These are phyloP conservation scores for Inga leiocalycina DNA, from an alignment of 306 rosid species.

Conservation along the genomic window DNA sequence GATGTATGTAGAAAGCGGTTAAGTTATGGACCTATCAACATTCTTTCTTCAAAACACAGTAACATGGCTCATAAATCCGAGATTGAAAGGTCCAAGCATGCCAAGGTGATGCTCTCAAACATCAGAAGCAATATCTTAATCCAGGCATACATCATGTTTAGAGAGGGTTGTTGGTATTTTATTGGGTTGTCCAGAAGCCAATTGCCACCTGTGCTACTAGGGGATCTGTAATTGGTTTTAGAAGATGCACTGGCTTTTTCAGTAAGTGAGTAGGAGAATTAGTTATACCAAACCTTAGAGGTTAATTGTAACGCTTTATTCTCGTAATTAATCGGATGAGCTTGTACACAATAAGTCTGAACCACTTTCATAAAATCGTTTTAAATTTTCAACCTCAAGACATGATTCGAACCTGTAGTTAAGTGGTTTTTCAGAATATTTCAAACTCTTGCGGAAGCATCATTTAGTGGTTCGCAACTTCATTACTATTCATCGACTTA, in stretches of 20 bases:
- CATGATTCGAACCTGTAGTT: too few relatives aligned
- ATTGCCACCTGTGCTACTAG: conserved; percentile 9
- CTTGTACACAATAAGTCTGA: too few relatives aligned
- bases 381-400: too few relatives aligned
- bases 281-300: conserved; percentile 17
- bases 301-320: not conserved
- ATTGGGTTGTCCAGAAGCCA: conserved; percentile 28
- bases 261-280: conserved; percentile 21
- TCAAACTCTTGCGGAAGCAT: too few relatives aligned
- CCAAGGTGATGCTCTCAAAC: not conserved
- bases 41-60: conserved; percentile 29
- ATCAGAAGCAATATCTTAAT: conserved; percentile 16
- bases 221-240: conserved; percentile 29
- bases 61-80: conserved; percentile 26
- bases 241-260: conserved; percentile 29
- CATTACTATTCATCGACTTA: too few relatives aligned
- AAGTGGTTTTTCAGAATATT: too few relatives aligned
- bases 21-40: conserved; percentile 26
- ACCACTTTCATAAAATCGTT: too few relatives aligned
- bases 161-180: conserved; percentile 39
- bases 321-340: too few relatives aligned
- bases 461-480: too few relatives aligned
- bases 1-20: conserved; percentile 22
- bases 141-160: conserved; percentile 25
- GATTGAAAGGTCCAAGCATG: conserved; percentile 26